Evolutionary conservation across 2,329 filamentous ascomycete genomes (phyloP).

Genomic region (Colletotrichum sp.): DNA sequence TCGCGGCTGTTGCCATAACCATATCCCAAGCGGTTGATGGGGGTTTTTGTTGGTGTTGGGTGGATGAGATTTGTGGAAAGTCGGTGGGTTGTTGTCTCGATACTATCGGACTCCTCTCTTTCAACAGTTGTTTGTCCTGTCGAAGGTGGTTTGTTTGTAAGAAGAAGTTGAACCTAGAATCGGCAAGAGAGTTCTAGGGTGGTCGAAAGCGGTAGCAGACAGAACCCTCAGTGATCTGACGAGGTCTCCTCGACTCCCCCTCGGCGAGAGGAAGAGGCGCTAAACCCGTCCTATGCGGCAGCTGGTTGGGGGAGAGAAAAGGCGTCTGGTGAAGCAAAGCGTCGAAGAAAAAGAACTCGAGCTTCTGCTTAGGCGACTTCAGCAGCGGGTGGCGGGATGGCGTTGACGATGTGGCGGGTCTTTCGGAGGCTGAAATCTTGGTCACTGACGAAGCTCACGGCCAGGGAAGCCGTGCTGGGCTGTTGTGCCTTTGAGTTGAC

Average conservation of each 20-base stretch:
- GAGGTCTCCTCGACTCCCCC: slow-evolving; percentile 99
- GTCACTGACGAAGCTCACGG: slow-evolving; percentile 67
- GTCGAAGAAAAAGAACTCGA: slow-evolving; percentile 58
- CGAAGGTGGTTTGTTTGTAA: not conserved
- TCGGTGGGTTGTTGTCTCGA: slow-evolving; percentile 22
- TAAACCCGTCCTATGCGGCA: slow-evolving; percentile 99
- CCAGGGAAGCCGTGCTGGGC: slow-evolving; percentile 66
- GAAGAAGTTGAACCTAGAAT: slow-evolving; percentile 21
- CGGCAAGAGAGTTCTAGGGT: slow-evolving; percentile 73
- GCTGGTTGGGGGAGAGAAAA: slow-evolving; percentile 74
- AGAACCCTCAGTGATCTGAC: slow-evolving; percentile 88
- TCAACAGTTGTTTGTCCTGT: slow-evolving; percentile 18
- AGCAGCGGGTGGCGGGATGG: slow-evolving; percentile 58
- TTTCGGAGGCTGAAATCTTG: slow-evolving; percentile 73
- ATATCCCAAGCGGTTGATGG: slow-evolving; percentile 53
- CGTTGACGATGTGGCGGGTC: slow-evolving; percentile 71
- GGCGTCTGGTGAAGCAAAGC: slow-evolving; percentile 48
- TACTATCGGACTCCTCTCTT: not conserved
- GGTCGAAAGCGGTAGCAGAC: slow-evolving; percentile 95
- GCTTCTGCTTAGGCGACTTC: slow-evolving; percentile 50
- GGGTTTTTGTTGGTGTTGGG: slow-evolving; percentile 18
- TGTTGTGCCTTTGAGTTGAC: slow-evolving; percentile 68
- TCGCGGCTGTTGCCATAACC: slow-evolving; percentile 68
- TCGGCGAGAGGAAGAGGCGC: slow-evolving; percentile 98
- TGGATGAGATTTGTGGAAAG: slow-evolving; percentile 7